phyloP scores from a whole-genome alignment of 164 flowering plant genomes.

The Kingdonia uniflora region DNA sequence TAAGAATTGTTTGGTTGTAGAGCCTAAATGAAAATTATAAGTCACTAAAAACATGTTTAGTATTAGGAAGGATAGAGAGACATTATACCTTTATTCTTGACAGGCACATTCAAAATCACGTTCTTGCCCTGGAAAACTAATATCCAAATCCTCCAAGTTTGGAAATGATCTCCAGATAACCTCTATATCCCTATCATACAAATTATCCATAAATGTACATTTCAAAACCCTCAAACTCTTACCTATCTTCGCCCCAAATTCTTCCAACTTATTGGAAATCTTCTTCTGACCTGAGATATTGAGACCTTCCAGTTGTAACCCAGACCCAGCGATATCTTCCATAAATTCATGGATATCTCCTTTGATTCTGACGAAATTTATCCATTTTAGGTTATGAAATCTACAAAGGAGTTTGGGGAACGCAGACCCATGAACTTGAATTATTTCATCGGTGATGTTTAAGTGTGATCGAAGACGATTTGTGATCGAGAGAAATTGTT shows the following conservation, averaged over 20 bases:
- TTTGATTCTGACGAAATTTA: conserved; percentile 15
- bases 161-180: conserved; percentile 29
- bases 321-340: conserved; percentile 18
- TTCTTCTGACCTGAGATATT: conserved; percentile 26
- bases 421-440: conserved; percentile 7
- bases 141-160: conserved; percentile 39
- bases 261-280: conserved; percentile 21
- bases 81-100: not conserved
- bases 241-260: conserved; percentile 20
- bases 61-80: too few species aligned
- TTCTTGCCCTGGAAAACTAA: conserved; percentile 29
- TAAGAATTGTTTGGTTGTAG: too few species aligned
- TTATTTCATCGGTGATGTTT: conserved; percentile 19
- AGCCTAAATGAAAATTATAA: too few species aligned
- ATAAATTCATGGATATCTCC: conserved; percentile 24
- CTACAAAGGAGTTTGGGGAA: conserved; percentile 24
- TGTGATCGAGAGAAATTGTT: conserved; percentile 36
- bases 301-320: conserved; percentile 24
- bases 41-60: too few species aligned
- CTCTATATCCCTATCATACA: conserved; percentile 27
- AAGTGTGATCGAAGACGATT: conserved; percentile 31
- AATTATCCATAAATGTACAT: conserved; percentile 14
- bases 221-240: conserved; percentile 24
- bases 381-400: conserved; percentile 29
- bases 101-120: not conserved